These are phyloP conservation scores for Trichosporon sp. DNA, from an alignment of 1,284 basidiomycete genomes.

Conservation along the genomic window DNA sequence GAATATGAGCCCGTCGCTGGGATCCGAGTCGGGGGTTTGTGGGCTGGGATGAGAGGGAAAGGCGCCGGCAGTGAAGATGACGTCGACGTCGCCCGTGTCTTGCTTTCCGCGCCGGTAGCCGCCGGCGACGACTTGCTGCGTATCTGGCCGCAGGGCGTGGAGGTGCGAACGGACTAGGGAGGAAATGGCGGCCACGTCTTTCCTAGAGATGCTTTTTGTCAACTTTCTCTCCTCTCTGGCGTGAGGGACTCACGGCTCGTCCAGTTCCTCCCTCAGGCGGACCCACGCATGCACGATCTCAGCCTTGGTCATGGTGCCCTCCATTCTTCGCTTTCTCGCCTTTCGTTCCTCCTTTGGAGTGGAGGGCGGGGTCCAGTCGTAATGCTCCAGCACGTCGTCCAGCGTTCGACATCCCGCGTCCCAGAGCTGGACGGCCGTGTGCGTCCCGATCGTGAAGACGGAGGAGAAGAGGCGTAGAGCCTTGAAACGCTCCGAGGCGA, in stretches of 20 bases:
- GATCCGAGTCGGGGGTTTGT: not conserved
- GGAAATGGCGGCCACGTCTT: conserved; percentile 53
- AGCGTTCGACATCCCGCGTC: conserved; percentile 50
- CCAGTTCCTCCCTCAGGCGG: conserved; percentile 48
- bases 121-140: conserved; percentile 50
- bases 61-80: conserved; percentile 46
- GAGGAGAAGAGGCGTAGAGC: conserved; percentile 47
- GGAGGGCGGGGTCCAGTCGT: conserved; percentile 33
- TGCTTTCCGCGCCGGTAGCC: conserved; percentile 56
- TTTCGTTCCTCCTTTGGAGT: conserved; percentile 40
- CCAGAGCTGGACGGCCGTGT: conserved; percentile 50
- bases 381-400: conserved; percentile 47
- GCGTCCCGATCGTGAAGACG: conserved; percentile 52
- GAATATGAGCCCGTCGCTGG: conserved; percentile 38
- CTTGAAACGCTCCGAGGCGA: conserved; percentile 42
- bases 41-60: not conserved
- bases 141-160: conserved; percentile 46
- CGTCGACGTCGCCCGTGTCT: conserved; percentile 51
- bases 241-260: conserved; percentile 38
- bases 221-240: too few species aligned
- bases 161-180: conserved; percentile 48
- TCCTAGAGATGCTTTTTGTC: conserved; percentile 44
- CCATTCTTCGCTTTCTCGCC: conserved; percentile 39
- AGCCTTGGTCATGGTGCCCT: conserved; percentile 51
- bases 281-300: conserved; percentile 56